Base-by-base conservation (phyloP, 139 green algal genomes). In the Klebsormidium nitens region DNA sequence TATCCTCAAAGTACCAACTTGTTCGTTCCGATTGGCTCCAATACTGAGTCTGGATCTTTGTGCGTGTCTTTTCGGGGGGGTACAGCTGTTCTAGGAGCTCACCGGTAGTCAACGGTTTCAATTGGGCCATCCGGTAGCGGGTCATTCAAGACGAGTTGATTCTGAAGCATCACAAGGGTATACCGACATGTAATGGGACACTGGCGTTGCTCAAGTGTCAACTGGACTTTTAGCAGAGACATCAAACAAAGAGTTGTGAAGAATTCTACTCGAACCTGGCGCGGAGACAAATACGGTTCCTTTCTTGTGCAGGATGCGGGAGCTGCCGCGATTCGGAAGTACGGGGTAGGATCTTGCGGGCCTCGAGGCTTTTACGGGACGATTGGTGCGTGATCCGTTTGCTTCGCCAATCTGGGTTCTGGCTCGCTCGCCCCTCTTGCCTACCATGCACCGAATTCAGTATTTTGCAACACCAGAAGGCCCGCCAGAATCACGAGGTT, bases 351-450 rank as follows among this genome's bases (percentile, higher is more conserved):
- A 14, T 90, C 89, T 0, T 99, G 95, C 65, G 93, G 93, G 5
- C 95, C 95, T 0, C 85, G 95, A 35, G 95, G 93, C n/a, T 99
- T 99, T 68, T 99, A 99, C 60, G 95, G 95, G 29, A 99, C 95
- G 29, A 93, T 98, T 57, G 72, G 72, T 80, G 39, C 31, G 68
- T 58, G 36, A 48, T 48, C 28, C 19, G 23, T 64, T 55, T 55
- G 46, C 23, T n/a, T n/a, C 46, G 23, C 46, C 23, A 23, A 23
- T 31, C 23, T 23, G 23, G 46, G 23, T 55, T 23, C 46, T 55
- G 46, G 46, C 23, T 55, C 23, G 23, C 46, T 55, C 23, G 23
- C 23, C 23, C 46, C 23, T 55, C 23, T 55, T 23, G 23, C 23
- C 23, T 55, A 31, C 23, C 23, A 55, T 23, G 46, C 46, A 55